Base-by-base conservation (phyloP, 1,284 basidiomycete species). In the Pyrrhoderma lamaoense region DNA sequence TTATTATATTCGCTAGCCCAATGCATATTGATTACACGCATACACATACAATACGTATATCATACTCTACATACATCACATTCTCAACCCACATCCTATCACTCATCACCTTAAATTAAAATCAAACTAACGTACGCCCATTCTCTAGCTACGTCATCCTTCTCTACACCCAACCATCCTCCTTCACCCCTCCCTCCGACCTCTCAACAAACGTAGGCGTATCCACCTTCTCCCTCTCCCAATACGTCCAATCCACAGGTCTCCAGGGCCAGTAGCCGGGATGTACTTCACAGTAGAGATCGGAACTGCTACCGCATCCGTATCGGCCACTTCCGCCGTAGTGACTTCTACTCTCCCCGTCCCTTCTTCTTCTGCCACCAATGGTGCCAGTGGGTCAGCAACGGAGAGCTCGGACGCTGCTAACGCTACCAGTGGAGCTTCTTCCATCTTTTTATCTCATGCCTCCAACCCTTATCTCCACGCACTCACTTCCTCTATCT, bases 271-370 rank as follows among this genome's bases (percentile, higher is more conserved):
- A 55, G 67, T 86, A 56, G 79, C 78, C 38, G 80, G 77, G 49
- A 83, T 73, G 58, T 93, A 89, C 72, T 79, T 90, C 63, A 79
- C 76, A 19, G 88, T 90, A 57, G 78, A 87, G 64, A 76, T 79
- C 60, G 85, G 86, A 40, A 72, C 72, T 2, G 70, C 76, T 13
- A 82, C 79, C 31, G 68, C 63, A 43, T 69, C 76, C 40, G 63
- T 79, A 49, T 67, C 76, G 25, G 59, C 77, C 16, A 89, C 86
- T 34, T 77, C 77, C 23, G 63, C 82, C 11, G 85, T 89, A 22
- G 68, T 78, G 55, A 75, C 78, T 18, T 73, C 79, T 34, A 86
- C 84, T 2, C 71, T 88, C 31, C 59, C 71, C n/a, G 60, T 63
- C 45, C 58, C 66, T 22, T 56, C 61, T 8, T 55, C 59, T 40